Evolutionary conservation across 257 asterid genomes (phyloP).

Genomic region (Gardenia jasminoides): DNA sequence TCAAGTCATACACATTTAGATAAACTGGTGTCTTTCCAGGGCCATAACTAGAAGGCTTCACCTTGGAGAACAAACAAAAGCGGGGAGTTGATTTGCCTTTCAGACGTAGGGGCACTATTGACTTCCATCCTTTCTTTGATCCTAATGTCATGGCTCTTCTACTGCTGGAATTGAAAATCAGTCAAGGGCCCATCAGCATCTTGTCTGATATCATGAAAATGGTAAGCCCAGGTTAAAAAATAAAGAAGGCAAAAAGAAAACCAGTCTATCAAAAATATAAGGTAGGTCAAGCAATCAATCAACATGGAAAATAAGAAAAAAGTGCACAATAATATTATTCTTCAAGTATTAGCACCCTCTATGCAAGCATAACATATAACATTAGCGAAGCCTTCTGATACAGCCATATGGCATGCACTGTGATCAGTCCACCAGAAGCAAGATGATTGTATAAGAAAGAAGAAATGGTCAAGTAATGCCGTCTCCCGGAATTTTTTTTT

Average conservation of each 20-base stretch:
- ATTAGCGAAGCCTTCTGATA: neutral
- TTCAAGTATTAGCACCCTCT: neutral
- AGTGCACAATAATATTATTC: neutral
- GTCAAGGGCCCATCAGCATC: constrained; percentile 33
- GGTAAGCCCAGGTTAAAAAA: constrained; percentile 6
- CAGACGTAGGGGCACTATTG: constrained; percentile 55
- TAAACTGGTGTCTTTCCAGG: constrained; percentile 64
- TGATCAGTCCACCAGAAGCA: constrained; percentile 2
- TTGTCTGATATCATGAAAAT: constrained; percentile 38
- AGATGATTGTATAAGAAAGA: neutral
- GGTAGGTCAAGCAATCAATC: neutral
- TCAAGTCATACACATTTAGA: constrained; percentile 90
- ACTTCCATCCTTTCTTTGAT: constrained; percentile 78
- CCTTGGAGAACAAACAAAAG: constrained; percentile 84
- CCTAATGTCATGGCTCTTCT: constrained; percentile 58
- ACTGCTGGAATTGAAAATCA: constrained; percentile 27
- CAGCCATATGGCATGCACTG: neutral
- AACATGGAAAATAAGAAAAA: neutral
- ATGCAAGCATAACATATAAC: neutral
- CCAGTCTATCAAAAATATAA: neutral
- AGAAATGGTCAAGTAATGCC: constrained; percentile 2
- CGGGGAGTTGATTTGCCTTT: constrained; percentile 58
- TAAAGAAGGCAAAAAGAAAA: neutral
- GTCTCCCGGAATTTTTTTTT: neutral
- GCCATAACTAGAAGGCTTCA: constrained; percentile 54